These are phyloP conservation scores for Laburnicola sp. DNA, from an alignment of 2,329 filamentous ascomycete species.

Conservation along the genomic window DNA sequence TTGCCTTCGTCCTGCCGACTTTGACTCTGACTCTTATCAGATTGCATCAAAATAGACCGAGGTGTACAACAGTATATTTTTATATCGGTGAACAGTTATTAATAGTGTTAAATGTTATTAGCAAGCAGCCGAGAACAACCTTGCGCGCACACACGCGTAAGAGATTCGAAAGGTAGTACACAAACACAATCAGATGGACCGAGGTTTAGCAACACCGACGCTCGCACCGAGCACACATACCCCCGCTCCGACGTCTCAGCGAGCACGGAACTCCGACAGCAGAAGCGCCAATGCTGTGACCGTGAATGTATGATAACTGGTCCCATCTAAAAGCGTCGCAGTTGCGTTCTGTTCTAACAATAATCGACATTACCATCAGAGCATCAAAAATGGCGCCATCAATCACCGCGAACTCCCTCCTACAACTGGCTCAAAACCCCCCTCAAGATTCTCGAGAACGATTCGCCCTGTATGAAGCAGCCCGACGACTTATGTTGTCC, in stretches of 20 bases:
- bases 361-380: slow-evolving; percentile 7
- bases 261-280: too few species aligned
- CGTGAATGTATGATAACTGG: too few species aligned
- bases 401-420: slow-evolving; percentile 8
- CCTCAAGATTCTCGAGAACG: slow-evolving; percentile 8
- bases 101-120: too few species aligned
- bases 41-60: slow-evolving; percentile 5
- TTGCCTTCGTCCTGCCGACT: slow-evolving; percentile 3
- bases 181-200: too few species aligned
- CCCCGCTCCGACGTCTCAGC: not conserved
- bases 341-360: not conserved
- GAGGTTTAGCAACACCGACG: slow-evolving; percentile 2
- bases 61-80: not conserved
- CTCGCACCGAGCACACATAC: slow-evolving; percentile 8
- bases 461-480: slow-evolving; percentile 9
- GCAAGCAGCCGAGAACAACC: too few species aligned
- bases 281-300: too few species aligned
- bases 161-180: too few species aligned
- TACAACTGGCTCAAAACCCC: slow-evolving; percentile 7
- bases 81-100: too few species aligned
- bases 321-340: too few species aligned
- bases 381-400: slow-evolving; percentile 9
- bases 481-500: slow-evolving; percentile 8
- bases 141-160: too few species aligned
- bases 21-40: slow-evolving; percentile 4